Base-by-base conservation (phyloP, 2,329 filamentous ascomycete species). In the Calycina herbarum region DNA sequence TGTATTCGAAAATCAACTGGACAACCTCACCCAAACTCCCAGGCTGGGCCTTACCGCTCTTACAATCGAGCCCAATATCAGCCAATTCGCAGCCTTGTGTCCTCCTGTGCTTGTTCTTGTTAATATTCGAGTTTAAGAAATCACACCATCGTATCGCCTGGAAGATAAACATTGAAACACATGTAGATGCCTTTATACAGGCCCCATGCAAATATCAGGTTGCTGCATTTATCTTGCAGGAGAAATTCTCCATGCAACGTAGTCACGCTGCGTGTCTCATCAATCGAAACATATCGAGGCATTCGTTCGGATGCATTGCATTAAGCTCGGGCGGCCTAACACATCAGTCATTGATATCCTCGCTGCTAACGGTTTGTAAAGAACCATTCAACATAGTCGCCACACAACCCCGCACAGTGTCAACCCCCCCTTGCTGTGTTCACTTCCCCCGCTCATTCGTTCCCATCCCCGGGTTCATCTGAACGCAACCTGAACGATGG, bases 1-100 rank as follows among this genome's bases (percentile, higher is more conserved):
- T 63, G 48, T 63, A 20, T 57, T 13, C 38, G 24, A 17, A 33
- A 42, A 63, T 24, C 5, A 17, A 60, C 35, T 20, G 58, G 40
- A 35, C 58, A 60, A 60, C 35, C 2, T 42, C 58, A 60, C 27
- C 20, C 7, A 20, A 24, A 45, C 38, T 35, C 58, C 48, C 40
- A 59, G 24, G 54, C 62, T 64, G 62, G 40, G 62, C 56, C 6
- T 59, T 35, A 63, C 62, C 51, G 62, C 62, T 63, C 38, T 59
- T 35, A 51, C 33, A 15, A n/a, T 20, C 20, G 31, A 29, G 38
- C 24, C 27, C 57, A 24, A 33, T 20, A 38, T 15, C 24, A 15
- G 27, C 27, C n/a, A 33, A 17, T n/a, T 57, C 13, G 17, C n/a
- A 57, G 51, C 61, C 61, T 63, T 33, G 48, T 63, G 24, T 33